phyloP scores from a whole-genome alignment of 257 asterid species.

The Jaltomata sinuosa region DNA sequence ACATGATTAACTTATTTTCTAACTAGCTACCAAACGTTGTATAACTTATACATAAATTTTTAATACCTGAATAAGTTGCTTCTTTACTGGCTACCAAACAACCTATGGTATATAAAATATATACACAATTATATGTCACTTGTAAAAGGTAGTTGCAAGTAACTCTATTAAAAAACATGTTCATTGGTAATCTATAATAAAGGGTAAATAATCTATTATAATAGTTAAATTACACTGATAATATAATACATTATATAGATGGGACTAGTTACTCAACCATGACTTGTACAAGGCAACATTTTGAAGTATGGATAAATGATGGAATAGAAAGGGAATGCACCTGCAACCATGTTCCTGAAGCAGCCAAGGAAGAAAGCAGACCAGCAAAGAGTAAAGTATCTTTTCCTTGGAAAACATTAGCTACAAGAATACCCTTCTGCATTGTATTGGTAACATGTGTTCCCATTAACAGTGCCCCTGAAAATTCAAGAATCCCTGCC shows the following conservation, averaged over 20 bases:
- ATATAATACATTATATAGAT: not conserved
- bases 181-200: not conserved
- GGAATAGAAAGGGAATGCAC: conserved; percentile 19
- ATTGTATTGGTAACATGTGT: conserved; percentile 88
- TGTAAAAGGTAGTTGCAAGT: not conserved
- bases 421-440: conserved; percentile 95
- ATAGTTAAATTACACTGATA: too few species aligned
- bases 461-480: conserved; percentile 90
- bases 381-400: conserved; percentile 86
- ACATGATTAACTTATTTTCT: too few species aligned
- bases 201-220: too few species aligned
- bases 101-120: not conserved
- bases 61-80: too few species aligned
- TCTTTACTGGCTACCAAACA: too few species aligned
- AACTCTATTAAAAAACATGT: not conserved
- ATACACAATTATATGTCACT: not conserved
- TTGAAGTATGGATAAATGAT: not conserved
- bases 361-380: conserved; percentile 78
- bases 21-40: too few species aligned
- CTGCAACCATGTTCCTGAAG: conserved; percentile 99
- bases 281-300: not conserved
- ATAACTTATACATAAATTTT: too few species aligned
- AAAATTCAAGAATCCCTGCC: conserved; percentile 81
- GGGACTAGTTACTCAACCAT: not conserved
- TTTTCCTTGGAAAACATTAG: conserved; percentile 79